Evolutionary conservation across 371 early-diverging fungal species (phyloP).

Genomic region (Agmasoma carcini): DNA sequence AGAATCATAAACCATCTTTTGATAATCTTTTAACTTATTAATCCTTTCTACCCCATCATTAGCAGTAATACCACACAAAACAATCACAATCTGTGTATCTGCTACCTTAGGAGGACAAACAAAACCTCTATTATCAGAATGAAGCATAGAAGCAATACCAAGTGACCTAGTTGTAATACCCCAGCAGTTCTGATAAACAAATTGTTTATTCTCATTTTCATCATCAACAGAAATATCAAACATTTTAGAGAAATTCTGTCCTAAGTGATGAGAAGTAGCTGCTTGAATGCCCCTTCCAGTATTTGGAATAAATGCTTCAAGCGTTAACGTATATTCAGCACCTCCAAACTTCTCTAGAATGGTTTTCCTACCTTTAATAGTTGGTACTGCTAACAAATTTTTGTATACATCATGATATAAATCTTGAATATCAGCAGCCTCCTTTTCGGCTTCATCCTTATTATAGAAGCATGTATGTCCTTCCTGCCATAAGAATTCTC

Average conservation of each 20-base stretch:
- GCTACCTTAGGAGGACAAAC: slow-evolving; percentile 92
- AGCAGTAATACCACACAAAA: slow-evolving; percentile 83
- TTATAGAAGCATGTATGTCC: slow-evolving; percentile 93
- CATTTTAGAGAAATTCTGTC: slow-evolving; percentile 98
- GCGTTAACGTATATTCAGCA: slow-evolving; percentile 86
- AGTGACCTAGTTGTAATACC: slow-evolving; percentile 95
- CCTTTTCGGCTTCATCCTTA: slow-evolving; percentile 71
- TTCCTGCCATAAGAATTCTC: slow-evolving; percentile 99
- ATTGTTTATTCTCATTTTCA: slow-evolving; percentile 50
- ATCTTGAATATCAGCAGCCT: slow-evolving; percentile 77
- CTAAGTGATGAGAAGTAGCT: slow-evolving; percentile 93
- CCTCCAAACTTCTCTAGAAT: slow-evolving; percentile 99
- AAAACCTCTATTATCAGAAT: slow-evolving; percentile 87
- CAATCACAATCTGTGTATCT: slow-evolving; percentile 71
- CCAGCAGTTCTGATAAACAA: slow-evolving; percentile 99
- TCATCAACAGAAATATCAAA: slow-evolving; percentile 69
- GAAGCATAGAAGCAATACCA: slow-evolving; percentile 97
- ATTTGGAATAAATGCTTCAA: slow-evolving; percentile 91
- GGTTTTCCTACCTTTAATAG: slow-evolving; percentile 88
- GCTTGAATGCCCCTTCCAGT: slow-evolving; percentile 97
- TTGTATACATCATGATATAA: slow-evolving; percentile 85
- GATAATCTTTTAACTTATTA: slow-evolving; percentile 45
- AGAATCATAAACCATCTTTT: slow-evolving; percentile 58
- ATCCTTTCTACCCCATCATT: slow-evolving; percentile 62
- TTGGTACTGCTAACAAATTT: slow-evolving; percentile 91